Percentiles rank a stretch among this genome's conserved stretches.
phyloP scores from a whole-genome alignment of 2,329 filamentous ascomycete species.

The Madurella mycetomatis region DNA sequence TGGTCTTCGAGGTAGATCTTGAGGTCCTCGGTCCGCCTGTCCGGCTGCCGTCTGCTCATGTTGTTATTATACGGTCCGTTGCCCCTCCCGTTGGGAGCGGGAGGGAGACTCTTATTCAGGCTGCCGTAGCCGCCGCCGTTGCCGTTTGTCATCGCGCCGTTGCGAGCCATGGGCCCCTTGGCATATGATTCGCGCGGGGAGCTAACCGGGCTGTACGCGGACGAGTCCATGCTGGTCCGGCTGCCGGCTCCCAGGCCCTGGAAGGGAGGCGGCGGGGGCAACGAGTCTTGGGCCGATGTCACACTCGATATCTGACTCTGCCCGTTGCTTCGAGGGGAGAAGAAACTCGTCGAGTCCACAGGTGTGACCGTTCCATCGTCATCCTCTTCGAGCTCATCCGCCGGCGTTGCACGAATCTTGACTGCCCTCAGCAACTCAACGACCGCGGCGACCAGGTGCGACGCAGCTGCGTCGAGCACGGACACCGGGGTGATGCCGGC shows the following conservation, averaged over 20 bases:
- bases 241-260: constrained; percentile 50
- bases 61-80: constrained; percentile 29
- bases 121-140: constrained; percentile 37
- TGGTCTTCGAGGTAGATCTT: constrained; percentile 79
- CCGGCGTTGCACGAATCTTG: constrained; percentile 75
- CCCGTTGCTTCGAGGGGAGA: constrained; percentile 51
- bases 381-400: constrained; percentile 71
- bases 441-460: constrained; percentile 78
- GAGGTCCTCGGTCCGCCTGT: constrained; percentile 46
- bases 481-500: constrained; percentile 89
- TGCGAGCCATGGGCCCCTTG: constrained; percentile 24
- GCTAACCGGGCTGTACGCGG: constrained; percentile 68
- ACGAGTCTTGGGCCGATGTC: constrained; percentile 36
- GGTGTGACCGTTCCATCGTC: constrained; percentile 64
- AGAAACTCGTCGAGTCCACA: constrained; percentile 64
- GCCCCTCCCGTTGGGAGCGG: constrained; percentile 35
- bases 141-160: constrained; percentile 23
- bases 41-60: constrained; percentile 30
- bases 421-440: constrained; percentile 80
- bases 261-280: constrained; percentile 52
- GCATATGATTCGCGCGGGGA: constrained; percentile 59
- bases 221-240: constrained; percentile 63
- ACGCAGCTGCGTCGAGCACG: constrained; percentile 85
- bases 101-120: constrained; percentile 34
- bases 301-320: constrained; percentile 30